Evolutionary conservation across 495 filamentous ascomycete species (phyloP).

Genomic region (Penicillium taxi): DNA sequence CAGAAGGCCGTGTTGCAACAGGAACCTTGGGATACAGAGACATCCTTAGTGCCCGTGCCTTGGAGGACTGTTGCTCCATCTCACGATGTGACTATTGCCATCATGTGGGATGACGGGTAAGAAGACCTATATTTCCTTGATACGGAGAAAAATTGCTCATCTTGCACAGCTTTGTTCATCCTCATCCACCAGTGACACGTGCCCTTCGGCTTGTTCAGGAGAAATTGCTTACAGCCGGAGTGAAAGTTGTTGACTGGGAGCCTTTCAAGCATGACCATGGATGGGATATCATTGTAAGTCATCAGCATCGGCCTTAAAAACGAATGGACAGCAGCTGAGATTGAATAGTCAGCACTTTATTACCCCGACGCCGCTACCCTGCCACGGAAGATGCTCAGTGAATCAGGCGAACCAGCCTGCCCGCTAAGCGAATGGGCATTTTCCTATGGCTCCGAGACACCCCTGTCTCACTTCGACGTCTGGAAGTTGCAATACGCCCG

Average conservation of each 20-base stretch:
- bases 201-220: conserved; percentile 49
- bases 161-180: conserved; percentile 31
- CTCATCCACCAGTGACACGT: conserved; percentile 61
- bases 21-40: conserved; percentile 57
- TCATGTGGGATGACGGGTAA: conserved; percentile 61
- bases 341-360: conserved; percentile 40
- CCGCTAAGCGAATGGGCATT: conserved; percentile 53
- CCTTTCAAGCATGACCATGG: conserved; percentile 54
- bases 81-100: conserved; percentile 52
- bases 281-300: conserved; percentile 49
- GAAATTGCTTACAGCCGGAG: conserved; percentile 42
- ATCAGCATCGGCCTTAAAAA: not conserved
- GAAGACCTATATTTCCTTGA: not conserved
- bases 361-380: conserved; percentile 46
- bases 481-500: conserved; percentile 42
- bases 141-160: not conserved
- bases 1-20: conserved; percentile 49
- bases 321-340: not conserved
- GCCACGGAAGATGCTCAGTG: conserved; percentile 35
- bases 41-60: conserved; percentile 48
- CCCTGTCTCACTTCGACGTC: conserved; percentile 32
- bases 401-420: conserved; percentile 48
- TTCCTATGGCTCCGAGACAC: conserved; percentile 40
- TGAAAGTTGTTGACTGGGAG: conserved; percentile 58
- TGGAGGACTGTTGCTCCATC: conserved; percentile 43